Evolutionary conservation across 805 yeast genomes (phyloP), one percentile per base, ranked within the genome.

Genomic region (Ogataea sp.): DNA sequence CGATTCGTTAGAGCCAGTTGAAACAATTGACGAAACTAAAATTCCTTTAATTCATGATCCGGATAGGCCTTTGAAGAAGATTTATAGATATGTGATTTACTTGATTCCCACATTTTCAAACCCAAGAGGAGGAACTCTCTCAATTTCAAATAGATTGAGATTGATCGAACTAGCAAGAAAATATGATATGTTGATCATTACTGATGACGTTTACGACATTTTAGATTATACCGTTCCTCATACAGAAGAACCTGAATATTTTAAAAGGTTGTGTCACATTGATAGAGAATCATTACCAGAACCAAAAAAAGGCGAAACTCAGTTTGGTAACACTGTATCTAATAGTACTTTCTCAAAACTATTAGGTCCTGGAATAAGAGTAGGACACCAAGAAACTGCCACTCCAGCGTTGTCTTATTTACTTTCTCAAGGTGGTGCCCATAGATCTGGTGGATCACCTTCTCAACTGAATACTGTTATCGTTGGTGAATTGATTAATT

Each of bases 161-260:
- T 61, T 86, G 43, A 47, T 86, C 15, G 73, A 73, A 32, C 49
- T 86, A 31, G 95, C 95, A 0, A 70, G 95, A 41, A 69, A 71
- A 49, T 76, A 83, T 60, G 89, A 87, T 55, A 65, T 85, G 64
- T 63, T 86, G 43, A 64, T 86, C 25, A 68, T 86, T 23, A 65
- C 82, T 24, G 96, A 86, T 58, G 95, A 86, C 51, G 95, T 86
- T 2, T 86, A 86, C 55, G 95, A 86, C 49, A 59, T 80, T 38
- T 65, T 86, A 44, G 69, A 73, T 41, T 86, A 79, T 55, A 52
- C 60, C 1, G 58, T 50, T 26, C 43, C 42, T 5, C 30, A 34
- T 23, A n/a, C 32, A 1, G 42, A 43, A 21, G 34, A 24, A 3
- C 49, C 49, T 1, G 20, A 25, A 3, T 33, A 38, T 27, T 32